Conservation (phyloP, 345 rosid species). For the Moricandia arvensis region DNA sequence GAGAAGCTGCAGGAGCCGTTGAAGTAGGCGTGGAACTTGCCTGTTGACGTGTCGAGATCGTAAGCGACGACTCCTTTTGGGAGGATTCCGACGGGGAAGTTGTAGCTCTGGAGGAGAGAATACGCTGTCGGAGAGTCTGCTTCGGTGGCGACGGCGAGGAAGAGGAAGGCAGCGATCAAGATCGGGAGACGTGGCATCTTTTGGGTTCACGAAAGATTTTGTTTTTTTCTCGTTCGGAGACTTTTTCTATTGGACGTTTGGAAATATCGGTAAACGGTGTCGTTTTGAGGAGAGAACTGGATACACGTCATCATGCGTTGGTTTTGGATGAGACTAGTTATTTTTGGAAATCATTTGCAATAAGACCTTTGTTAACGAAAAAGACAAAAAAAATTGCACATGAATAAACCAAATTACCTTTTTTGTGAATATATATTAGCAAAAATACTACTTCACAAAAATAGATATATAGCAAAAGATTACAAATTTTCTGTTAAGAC, state of each 20-base stretch:
- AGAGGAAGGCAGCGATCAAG: constrained; percentile 22
- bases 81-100: constrained; percentile 81
- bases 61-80: constrained; percentile 66
- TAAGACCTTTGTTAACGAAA: too few species aligned
- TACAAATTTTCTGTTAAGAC: too few species aligned
- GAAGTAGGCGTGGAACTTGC: constrained; percentile 59
- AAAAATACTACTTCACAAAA: too few species aligned
- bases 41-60: constrained; percentile 63
- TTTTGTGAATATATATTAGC: too few species aligned
- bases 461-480: too few species aligned
- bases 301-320: constrained; percentile 1
- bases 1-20: constrained; percentile 78
- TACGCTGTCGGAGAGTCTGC: constrained; percentile 53
- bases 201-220: neutral
- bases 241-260: constrained; percentile 1
- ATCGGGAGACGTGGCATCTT: constrained; percentile 24
- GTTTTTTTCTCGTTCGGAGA: neutral
- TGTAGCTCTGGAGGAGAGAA: constrained; percentile 58
- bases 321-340: neutral
- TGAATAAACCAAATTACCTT: too few species aligned
- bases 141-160: constrained; percentile 29
- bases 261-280: neutral
- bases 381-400: too few species aligned
- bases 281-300: neutral
- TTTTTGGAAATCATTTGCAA: neutral